Evolutionary conservation across 768 basidiomycete species (phyloP).

Genomic region (Tricholoma furcatifolium): DNA sequence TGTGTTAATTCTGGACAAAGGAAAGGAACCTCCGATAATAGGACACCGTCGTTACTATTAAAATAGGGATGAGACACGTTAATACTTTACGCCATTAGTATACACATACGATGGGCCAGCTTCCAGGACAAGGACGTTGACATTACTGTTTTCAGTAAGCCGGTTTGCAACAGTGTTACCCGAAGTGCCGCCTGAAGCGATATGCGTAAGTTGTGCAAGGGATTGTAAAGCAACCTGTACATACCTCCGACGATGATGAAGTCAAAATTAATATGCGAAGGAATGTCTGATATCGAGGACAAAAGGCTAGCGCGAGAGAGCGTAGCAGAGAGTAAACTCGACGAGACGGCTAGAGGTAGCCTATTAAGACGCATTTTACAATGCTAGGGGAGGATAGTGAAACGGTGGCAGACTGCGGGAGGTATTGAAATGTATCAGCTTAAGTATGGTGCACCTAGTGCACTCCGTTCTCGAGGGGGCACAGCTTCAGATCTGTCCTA

Average conservation of each 20-base stretch:
- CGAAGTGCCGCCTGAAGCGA: slow-evolving; percentile 9
- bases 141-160: slow-evolving; percentile 17
- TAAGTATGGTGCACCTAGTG: too few relatives aligned
- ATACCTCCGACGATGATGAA: slow-evolving; percentile 18
- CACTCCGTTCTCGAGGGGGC: too few relatives aligned
- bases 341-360: background rate
- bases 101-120: slow-evolving; percentile 19
- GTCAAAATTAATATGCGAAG: slow-evolving; percentile 12
- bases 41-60: slow-evolving; percentile 13
- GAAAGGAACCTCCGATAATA: slow-evolving; percentile 15
- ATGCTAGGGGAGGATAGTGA: background rate
- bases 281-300: slow-evolving; percentile 8
- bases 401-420: background rate
- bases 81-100: background rate
- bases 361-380: background rate
- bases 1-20: slow-evolving; percentile 6
- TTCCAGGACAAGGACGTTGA: slow-evolving; percentile 25
- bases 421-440: background rate
- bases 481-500: background rate
- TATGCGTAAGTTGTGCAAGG: background rate
- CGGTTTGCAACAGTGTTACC: slow-evolving; percentile 21
- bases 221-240: background rate
- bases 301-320: slow-evolving; percentile 2
- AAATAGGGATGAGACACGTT: background rate
- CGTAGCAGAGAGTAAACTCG: slow-evolving; percentile 1